Conservation (phyloP, 2,329 filamentous ascomycete species). For the Lecanicillium sp. region DNA sequence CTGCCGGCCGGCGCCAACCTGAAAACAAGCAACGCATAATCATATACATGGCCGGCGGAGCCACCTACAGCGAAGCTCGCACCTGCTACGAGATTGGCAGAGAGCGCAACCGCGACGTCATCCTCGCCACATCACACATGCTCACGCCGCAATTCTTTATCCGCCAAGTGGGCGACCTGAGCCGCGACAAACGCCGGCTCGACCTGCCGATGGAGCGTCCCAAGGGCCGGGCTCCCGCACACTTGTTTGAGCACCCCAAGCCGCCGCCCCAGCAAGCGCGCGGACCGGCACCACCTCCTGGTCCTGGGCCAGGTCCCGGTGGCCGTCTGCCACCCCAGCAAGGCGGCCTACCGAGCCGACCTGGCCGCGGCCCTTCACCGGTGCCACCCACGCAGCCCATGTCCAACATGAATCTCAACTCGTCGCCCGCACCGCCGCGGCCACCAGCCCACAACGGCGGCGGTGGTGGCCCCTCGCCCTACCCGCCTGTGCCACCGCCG, state of each 20-base stretch:
- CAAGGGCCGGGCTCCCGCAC: slow-evolving; percentile 72
- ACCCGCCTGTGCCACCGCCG: slow-evolving; percentile 8
- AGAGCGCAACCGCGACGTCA: slow-evolving; percentile 69
- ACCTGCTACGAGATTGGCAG: slow-evolving; percentile 81
- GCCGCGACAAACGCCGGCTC: slow-evolving; percentile 64
- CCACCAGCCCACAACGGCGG: slow-evolving; percentile 13
- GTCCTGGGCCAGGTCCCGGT: slow-evolving; percentile 9
- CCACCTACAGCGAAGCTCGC: slow-evolving; percentile 85
- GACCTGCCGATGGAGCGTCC: slow-evolving; percentile 77
- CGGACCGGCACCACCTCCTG: slow-evolving; percentile 12
- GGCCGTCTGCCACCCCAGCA: slow-evolving; percentile 16
- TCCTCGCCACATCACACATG: slow-evolving; percentile 89
- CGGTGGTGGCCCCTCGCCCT: slow-evolving; percentile 3
- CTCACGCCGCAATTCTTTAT: slow-evolving; percentile 76
- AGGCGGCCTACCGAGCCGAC: slow-evolving; percentile 28
- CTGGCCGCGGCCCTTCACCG: slow-evolving; percentile 15
- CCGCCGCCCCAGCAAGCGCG: slow-evolving; percentile 34
- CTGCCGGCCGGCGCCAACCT: slow-evolving; percentile 59
- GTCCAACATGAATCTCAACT: slow-evolving; percentile 44
- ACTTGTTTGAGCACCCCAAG: slow-evolving; percentile 71
- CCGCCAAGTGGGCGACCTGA: slow-evolving; percentile 74
- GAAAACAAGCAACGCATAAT: slow-evolving; percentile 89
- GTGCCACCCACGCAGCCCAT: slow-evolving; percentile 47
- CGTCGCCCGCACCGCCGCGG: slow-evolving; percentile 3
- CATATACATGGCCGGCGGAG: slow-evolving; percentile 91